Conservation (phyloP, 805 yeast species). For the Tetrapisispora taiwanensis region DNA sequence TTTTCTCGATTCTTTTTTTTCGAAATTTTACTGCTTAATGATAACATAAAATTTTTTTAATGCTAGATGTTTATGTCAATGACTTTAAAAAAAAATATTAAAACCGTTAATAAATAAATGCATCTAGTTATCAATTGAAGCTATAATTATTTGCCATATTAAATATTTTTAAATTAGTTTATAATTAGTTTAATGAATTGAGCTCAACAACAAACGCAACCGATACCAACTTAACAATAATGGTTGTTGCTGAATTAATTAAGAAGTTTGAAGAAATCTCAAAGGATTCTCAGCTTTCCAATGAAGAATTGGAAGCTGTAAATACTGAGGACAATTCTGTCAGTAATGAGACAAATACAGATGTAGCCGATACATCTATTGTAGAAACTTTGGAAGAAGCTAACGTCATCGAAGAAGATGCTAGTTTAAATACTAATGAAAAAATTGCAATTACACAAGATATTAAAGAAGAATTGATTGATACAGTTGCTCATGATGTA, state of each 20-base stretch:
- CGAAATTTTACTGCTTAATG: not conserved
- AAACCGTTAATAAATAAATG: too few relatives aligned
- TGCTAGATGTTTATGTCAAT: too few relatives aligned
- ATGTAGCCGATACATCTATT: slow-evolving; percentile 1
- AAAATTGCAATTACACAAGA: slow-evolving; percentile 15
- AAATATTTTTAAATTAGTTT: too few relatives aligned
- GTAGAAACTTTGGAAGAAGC: slow-evolving; percentile 2
- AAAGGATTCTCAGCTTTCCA: slow-evolving; percentile 4
- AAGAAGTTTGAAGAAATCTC: slow-evolving; percentile 28
- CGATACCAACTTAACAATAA: slow-evolving; percentile 3
- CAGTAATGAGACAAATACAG: not conserved
- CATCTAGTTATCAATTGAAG: too few relatives aligned
- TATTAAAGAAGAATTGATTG: slow-evolving; percentile 16
- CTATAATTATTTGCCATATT: too few relatives aligned
- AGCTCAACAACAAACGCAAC: too few relatives aligned
- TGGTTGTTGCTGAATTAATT: slow-evolving; percentile 32
- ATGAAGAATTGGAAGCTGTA: slow-evolving; percentile 1
- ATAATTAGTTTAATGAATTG: too few relatives aligned
- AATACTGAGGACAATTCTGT: not conserved
- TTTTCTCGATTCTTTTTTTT: not conserved
- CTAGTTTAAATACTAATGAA: slow-evolving; percentile 1
- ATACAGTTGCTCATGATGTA: slow-evolving; percentile 17
- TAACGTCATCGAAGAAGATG: slow-evolving; percentile 4
- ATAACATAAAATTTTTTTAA: too few relatives aligned
- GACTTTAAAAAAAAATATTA: not conserved